Percentiles rank a stretch among this genome's conserved stretches.
Conservation (phyloP, 192 early-diverging fungal genomes). For the Gigaspora rosea region DNA sequence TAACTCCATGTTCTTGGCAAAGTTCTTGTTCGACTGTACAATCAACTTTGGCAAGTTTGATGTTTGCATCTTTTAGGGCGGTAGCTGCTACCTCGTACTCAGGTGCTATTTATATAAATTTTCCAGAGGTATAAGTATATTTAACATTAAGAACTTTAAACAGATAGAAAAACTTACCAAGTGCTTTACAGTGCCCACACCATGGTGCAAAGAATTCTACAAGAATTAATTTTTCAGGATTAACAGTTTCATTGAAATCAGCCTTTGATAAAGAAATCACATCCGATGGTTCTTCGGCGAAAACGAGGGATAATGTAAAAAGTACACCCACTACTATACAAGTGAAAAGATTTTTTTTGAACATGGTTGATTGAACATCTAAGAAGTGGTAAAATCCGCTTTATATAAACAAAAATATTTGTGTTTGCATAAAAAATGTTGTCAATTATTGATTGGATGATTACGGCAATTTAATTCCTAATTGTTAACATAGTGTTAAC, state of each 20-base stretch:
- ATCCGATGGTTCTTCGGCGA: slow-evolving; percentile 44
- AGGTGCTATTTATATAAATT: slow-evolving; percentile 62
- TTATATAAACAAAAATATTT: too few species aligned
- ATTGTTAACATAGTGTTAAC: too few species aligned
- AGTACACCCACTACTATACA: not conserved
- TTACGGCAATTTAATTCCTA: too few species aligned
- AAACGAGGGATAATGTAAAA: not conserved
- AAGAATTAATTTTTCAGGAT: slow-evolving; percentile 70
- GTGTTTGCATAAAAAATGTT: too few species aligned
- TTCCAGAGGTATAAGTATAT: not conserved
- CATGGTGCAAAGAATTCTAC: slow-evolving; percentile 97
- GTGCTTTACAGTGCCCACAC: slow-evolving; percentile 96
- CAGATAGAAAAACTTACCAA: slow-evolving; percentile 48
- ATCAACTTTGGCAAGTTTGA: slow-evolving; percentile 93
- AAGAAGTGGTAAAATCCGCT: too few species aligned
- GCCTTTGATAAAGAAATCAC: slow-evolving; percentile 57
- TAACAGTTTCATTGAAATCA: slow-evolving; percentile 65
- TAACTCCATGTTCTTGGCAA: slow-evolving; percentile 79
- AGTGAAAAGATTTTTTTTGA: not conserved
- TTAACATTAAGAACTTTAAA: not conserved
- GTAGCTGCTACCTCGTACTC: slow-evolving; percentile 94
- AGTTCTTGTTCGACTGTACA: slow-evolving; percentile 87
- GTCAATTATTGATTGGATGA: too few species aligned
- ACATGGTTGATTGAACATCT: too few species aligned
- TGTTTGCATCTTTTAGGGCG: slow-evolving; percentile 70